A percentile compares a stretch with the other conserved stretches of the same genome.
Evolutionary conservation across 805 yeast species (phyloP).

Genomic region (Cyberlindnera galapagoensis): DNA sequence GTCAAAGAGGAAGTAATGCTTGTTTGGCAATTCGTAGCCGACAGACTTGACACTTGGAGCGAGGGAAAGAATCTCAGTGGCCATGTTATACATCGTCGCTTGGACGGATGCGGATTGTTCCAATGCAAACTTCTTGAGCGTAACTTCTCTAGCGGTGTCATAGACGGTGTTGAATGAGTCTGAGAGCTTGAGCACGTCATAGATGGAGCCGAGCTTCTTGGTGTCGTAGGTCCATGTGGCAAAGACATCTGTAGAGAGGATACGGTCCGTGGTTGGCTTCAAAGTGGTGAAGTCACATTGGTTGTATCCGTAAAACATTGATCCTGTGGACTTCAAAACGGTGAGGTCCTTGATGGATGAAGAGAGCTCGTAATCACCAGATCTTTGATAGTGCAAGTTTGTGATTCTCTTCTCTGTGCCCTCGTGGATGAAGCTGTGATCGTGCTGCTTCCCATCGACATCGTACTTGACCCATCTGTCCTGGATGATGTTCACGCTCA

Average conservation of each 20-base stretch:
- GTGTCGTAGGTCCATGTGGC: conserved; percentile 64
- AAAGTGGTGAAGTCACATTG: conserved; percentile 86
- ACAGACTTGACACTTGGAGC: conserved; percentile 59
- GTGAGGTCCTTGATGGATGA: conserved; percentile 75
- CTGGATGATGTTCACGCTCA: conserved; percentile 63
- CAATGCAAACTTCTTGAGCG: conserved; percentile 71
- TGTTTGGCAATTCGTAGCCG: conserved; percentile 78
- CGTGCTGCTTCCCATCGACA: conserved; percentile 70
- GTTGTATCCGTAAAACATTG: conserved; percentile 86
- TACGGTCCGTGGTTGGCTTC: conserved; percentile 75
- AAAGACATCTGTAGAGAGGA: conserved; percentile 80
- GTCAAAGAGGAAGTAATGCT: conserved; percentile 81
- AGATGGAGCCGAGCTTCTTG: conserved; percentile 42
- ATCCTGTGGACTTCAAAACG: conserved; percentile 84
- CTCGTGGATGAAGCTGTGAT: conserved; percentile 79
- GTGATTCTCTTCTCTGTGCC: conserved; percentile 75
- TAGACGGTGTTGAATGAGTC: conserved; percentile 60
- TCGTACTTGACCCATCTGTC: conserved; percentile 72
- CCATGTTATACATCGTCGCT: conserved; percentile 95
- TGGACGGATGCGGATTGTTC: conserved; percentile 94
- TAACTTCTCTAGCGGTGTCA: conserved; percentile 55
- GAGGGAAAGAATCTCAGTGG: conserved; percentile 55
- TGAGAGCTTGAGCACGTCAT: conserved; percentile 43
- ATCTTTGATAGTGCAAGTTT: conserved; percentile 43
- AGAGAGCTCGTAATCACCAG: conserved; percentile 49